Base-by-base conservation (phyloP, 768 basidiomycete species). In the Russula sp. region DNA sequence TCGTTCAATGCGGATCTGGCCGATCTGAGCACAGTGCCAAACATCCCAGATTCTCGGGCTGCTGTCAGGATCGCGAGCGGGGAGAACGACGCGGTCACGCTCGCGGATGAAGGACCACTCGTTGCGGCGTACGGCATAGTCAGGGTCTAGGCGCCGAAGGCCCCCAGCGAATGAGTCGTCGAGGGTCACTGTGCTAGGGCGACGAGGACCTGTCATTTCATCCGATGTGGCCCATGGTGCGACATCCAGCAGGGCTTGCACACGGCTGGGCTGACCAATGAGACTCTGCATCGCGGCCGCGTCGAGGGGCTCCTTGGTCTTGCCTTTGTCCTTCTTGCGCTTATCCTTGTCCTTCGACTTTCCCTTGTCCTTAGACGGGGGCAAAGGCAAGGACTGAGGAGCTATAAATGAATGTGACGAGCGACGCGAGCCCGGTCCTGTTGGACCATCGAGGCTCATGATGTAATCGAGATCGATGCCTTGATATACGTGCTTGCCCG, bases 111-210 rank as follows among this genome's bases (percentile, higher is more conserved):
- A 65, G 39, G 62, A 55, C 57, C 63, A 59, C 42, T 59, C 51
- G 31, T 57, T 45, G 52, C 65, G 40, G 20, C 62, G 54, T 32
- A 55, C 50, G 20, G 72, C 71, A 56, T 83, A 84, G n/a, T 70
- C 75, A 20, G 76, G 75, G 54, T 81, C 83, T 47, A 71, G 27
- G 57, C 68, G 69, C 31, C 73, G 73, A 31, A 81, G 61, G 51
- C 77, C 71, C 42, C 63, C 70, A 37, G 67, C 69, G 66, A 81
- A 82, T 7, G 75, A 62, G 63, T 82, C 80, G 51, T 79, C 79
- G 18, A 65, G 60, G 27, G 64, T 65, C 13, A 49, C 50, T 1
- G 55, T 62, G 50, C 64, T 65, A 37, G 64, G 64, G 32, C 64
- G 64, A 31, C 64, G 64, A 56, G 44, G 49, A 14, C 50, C 61